Percentiles rank a stretch among this genome's conserved stretches.
Evolutionary conservation across 225 moss, liverwort and hornwort species (phyloP).

Genomic region (Marchantia polymorpha): DNA sequence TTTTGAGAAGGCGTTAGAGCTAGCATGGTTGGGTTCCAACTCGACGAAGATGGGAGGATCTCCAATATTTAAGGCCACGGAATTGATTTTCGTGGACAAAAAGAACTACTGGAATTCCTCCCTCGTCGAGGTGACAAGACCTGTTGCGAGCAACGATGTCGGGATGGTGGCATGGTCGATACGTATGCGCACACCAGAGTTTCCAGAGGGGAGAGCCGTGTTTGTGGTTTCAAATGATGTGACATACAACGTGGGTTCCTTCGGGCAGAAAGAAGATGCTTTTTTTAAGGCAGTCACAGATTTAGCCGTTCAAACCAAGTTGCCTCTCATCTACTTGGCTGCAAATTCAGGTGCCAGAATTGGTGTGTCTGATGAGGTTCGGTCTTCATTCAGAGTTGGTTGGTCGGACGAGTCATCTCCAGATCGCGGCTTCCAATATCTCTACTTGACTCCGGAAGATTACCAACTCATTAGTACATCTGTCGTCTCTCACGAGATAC

Average conservation of each 20-base stretch:
- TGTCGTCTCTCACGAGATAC: constrained; percentile 57
- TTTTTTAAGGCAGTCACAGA: constrained; percentile 86
- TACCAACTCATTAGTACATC: constrained; percentile 44
- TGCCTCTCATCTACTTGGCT: constrained; percentile 85
- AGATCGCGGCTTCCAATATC: constrained; percentile 83
- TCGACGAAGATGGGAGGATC: constrained; percentile 11
- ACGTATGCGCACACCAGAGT: constrained; percentile 69
- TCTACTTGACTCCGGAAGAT: constrained; percentile 70
- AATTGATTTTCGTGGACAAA: constrained; percentile 58
- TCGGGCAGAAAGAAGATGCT: constrained; percentile 80
- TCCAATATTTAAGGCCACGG: constrained; percentile 56
- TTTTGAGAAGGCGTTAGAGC: constrained; percentile 72
- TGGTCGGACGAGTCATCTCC: constrained; percentile 79
- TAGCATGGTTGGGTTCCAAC: constrained; percentile 47
- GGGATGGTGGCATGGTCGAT: constrained; percentile 96
- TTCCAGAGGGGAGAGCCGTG: constrained; percentile 59
- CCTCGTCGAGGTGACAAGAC: constrained; percentile 56
- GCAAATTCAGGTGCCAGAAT: constrained; percentile 95
- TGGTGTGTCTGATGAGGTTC: constrained; percentile 82
- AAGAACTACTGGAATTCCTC: constrained; percentile 53
- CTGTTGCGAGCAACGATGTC: constrained; percentile 63
- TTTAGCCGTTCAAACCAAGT: constrained; percentile 63
- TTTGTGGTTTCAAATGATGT: constrained; percentile 84
- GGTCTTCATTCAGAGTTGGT: constrained; percentile 72
- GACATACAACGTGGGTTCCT: constrained; percentile 82